Evolutionary conservation across 2,329 filamentous ascomycete genomes (phyloP).

Genomic region (Aspergillus latus): DNA sequence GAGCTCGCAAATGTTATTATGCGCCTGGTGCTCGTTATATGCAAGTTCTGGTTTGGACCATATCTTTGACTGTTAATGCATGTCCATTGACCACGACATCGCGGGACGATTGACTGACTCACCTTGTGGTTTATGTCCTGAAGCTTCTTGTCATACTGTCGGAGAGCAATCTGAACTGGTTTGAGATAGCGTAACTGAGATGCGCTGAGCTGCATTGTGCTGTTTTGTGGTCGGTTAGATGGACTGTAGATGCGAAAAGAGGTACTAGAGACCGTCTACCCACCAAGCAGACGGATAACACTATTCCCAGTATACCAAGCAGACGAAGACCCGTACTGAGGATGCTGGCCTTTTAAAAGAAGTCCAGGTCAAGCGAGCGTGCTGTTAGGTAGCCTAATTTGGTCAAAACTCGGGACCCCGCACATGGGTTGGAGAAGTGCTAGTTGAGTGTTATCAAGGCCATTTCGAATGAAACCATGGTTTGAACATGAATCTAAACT

Average conservation of each 20-base stretch:
- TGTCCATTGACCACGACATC: too few relatives aligned
- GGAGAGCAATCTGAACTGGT: constrained; percentile 25
- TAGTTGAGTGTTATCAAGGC: neutral
- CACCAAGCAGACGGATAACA: too few relatives aligned
- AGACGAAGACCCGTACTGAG: too few relatives aligned
- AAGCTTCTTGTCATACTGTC: constrained; percentile 23
- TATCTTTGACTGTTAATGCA: constrained; percentile 28
- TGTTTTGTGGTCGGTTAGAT: neutral
- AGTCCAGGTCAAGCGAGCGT: too few relatives aligned
- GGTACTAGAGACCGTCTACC: too few relatives aligned
- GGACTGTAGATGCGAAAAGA: neutral
- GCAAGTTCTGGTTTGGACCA: constrained; percentile 51
- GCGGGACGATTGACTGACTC: neutral
- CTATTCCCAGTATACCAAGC: too few relatives aligned
- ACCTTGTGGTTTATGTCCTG: constrained; percentile 29
- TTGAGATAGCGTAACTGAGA: constrained; percentile 27
- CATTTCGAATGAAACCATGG: neutral
- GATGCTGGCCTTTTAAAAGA: too few relatives aligned
- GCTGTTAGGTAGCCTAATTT: too few relatives aligned
- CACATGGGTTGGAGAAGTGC: neutral
- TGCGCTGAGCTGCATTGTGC: constrained; percentile 24
- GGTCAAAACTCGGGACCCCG: too few relatives aligned
- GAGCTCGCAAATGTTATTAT: constrained; percentile 47
- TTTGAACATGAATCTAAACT: neutral
- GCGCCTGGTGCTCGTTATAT: constrained; percentile 53